Conservation (phyloP, 768 basidiomycete species). For the Kockovaella imperatae region DNA sequence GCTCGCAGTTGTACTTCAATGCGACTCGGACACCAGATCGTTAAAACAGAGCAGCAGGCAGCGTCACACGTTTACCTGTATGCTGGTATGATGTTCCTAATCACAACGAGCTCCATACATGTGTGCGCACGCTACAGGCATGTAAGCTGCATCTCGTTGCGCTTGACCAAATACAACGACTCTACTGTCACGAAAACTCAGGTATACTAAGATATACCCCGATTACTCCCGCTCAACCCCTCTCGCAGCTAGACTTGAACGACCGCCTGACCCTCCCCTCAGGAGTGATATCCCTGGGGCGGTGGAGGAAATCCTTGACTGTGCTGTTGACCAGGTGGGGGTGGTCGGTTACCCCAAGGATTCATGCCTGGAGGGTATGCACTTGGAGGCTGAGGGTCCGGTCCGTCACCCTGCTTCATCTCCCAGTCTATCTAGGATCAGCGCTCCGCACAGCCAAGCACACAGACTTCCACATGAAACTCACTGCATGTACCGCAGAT, state of each 20-base stretch:
- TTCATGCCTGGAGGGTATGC: conserved; percentile 5
- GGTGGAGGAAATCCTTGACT: too few relatives aligned
- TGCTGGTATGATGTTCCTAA: too few relatives aligned
- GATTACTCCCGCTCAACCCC: neutral
- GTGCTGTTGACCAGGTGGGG: conserved; percentile 14
- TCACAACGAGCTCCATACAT: too few relatives aligned
- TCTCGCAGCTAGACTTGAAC: neutral
- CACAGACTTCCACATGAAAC: conserved; percentile 5
- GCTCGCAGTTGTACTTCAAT: too few relatives aligned
- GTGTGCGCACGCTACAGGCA: too few relatives aligned
- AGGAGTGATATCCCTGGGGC: neutral
- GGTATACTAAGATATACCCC: neutral
- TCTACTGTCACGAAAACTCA: neutral
- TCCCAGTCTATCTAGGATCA: conserved; percentile 24
- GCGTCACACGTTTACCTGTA: too few relatives aligned
- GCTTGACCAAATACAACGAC: neutral
- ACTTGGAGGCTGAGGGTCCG: conserved; percentile 35
- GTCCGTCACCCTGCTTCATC: conserved; percentile 35
- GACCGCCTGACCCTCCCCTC: neutral
- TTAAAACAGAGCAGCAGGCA: too few relatives aligned
- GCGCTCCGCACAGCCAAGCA: neutral
- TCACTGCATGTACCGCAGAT: conserved; percentile 35
- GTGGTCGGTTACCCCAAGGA: conserved; percentile 2
- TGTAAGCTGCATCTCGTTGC: too few relatives aligned
- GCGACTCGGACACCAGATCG: too few relatives aligned